Evolutionary conservation across 371 early-diverging fungal genomes (phyloP).

Genomic region (Batkoa obscura): DNA sequence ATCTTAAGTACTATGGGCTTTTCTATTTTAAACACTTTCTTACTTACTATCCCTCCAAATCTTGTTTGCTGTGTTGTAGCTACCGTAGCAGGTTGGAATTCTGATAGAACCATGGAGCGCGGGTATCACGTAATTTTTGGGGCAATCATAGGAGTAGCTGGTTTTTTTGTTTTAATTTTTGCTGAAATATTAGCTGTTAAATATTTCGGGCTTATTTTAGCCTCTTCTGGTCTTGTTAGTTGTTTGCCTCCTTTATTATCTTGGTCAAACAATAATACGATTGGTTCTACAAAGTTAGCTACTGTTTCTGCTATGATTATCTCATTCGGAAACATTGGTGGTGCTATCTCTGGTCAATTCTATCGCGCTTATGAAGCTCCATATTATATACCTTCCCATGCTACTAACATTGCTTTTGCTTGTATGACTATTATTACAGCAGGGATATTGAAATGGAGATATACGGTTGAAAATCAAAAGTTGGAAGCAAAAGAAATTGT

Average conservation of each 20-base stretch:
- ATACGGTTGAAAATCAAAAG: background rate
- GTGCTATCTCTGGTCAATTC: slow-evolving; percentile 8
- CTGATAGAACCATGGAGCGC: slow-evolving; percentile 12
- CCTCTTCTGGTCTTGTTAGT: slow-evolving; percentile 9
- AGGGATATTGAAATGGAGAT: background rate
- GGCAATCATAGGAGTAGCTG: slow-evolving; percentile 6
- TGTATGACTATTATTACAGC: background rate
- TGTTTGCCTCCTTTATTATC: slow-evolving; percentile 6
- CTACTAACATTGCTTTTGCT: background rate
- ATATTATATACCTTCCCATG: background rate
- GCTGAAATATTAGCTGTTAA: slow-evolving; percentile 8
- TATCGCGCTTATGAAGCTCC: slow-evolving; percentile 4
- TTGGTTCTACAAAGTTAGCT: slow-evolving; percentile 35
- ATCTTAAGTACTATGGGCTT: slow-evolving; percentile 21
- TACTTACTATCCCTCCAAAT: slow-evolving; percentile 21
- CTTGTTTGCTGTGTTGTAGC: slow-evolving; percentile 13
- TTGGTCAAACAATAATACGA: slow-evolving; percentile 28
- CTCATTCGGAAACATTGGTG: slow-evolving; percentile 34
- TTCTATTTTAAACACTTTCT: slow-evolving; percentile 19
- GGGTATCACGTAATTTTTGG: slow-evolving; percentile 10
- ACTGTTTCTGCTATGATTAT: slow-evolving; percentile 30
- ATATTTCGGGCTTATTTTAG: slow-evolving; percentile 8
- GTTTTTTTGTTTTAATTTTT: slow-evolving; percentile 11
- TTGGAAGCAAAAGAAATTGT: background rate
- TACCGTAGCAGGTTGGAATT: slow-evolving; percentile 12